Evolutionary conservation across 2,329 filamentous ascomycete species (phyloP), one percentile per base, ranked within the genome.

Genomic region (Xylaria sp.): DNA sequence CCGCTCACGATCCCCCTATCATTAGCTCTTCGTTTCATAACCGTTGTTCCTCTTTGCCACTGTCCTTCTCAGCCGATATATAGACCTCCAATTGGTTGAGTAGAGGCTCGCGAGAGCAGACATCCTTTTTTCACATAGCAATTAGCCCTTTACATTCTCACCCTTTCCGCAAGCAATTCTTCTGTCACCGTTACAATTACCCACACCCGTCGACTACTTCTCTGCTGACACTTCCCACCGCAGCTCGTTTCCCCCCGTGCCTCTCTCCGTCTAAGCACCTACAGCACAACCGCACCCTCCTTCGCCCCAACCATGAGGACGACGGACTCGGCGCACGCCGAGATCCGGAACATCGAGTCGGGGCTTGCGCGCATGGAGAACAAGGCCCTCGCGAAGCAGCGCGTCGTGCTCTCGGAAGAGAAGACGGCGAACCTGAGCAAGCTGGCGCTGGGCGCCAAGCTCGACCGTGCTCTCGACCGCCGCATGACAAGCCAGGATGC

Each of bases 401-500:
- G 94, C 75, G 94, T 94, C 78, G 86, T 89, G 66, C 89, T 94
- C 72, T 92, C 86, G 79, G 89, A 91, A 71, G 90, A 95, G 81
- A 97, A 97, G 86, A 89, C 87, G 23, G 92, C 93, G 76, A 91
- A 92, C 79, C 85, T 97, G 81, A 91, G 90, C 84, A 97, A 97
- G 83, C 87, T 97, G 67, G 94, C 94, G 46, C 88, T 97, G 62
- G 92, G 94, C 57, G 94, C 94, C 69, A 97, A 97, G 83, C 88
- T 97, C 49, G 94, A 97, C 80, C 90, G 94, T 69, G 94, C 94
- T 25, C 88, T 98, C 64, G 91, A 91, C 74, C 88, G 94, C 73
- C 89, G 94, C 77, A 96, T 97, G 94, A 91, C 89, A 33, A 84
- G 92, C 74, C 94, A 98, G 81, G 94, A 98, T 77, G 94, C 94